phyloP scores from a whole-genome alignment of 2,329 filamentous ascomycete genomes.

The Pseudohalonectria lignicola region DNA sequence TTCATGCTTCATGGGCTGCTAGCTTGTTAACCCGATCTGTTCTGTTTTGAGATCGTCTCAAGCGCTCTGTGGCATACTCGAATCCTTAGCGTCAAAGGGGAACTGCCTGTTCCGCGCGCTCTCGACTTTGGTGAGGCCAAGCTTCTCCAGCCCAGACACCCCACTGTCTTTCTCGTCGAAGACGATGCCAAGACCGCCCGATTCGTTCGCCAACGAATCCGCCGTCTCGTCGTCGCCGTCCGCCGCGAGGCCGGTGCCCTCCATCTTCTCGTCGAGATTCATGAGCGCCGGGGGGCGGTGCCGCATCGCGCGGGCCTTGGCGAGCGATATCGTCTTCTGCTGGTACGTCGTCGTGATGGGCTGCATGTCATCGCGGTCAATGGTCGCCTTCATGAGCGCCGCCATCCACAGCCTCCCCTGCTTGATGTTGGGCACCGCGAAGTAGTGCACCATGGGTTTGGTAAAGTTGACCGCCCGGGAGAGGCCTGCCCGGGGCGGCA shows the following conservation, averaged over 20 bases:
- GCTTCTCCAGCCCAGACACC: conserved; percentile 23
- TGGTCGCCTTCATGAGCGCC: conserved; percentile 96
- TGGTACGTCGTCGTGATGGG: conserved; percentile 87
- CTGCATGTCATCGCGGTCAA: conserved; percentile 75
- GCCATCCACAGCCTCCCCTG: conserved; percentile 96
- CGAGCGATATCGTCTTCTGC: conserved; percentile 88
- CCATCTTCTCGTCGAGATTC: conserved; percentile 45
- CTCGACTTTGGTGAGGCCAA: conserved; percentile 18
- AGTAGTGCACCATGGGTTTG: conserved; percentile 94
- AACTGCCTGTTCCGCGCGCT: conserved; percentile 19
- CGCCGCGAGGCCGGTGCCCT: too few species aligned
- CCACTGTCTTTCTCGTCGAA: conserved; percentile 27
- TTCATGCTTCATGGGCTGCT: too few species aligned
- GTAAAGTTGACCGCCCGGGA: conserved; percentile 94
- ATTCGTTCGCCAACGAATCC: conserved; percentile 7
- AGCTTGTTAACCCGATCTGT: background rate
- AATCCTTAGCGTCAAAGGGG: conserved; percentile 18
- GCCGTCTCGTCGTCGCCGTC: conserved; percentile 13
- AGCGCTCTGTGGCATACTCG: conserved; percentile 14
- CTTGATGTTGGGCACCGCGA: conserved; percentile 83
- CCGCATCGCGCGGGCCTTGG: conserved; percentile 77
- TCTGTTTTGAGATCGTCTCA: conserved; percentile 3
- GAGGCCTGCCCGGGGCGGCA: conserved; percentile 78
- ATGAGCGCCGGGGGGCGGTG: conserved; percentile 85
- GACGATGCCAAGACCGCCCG: conserved; percentile 23